Conservation (phyloP, 208 protist genomes). For the Kentomonas sorsogonicus region DNA sequence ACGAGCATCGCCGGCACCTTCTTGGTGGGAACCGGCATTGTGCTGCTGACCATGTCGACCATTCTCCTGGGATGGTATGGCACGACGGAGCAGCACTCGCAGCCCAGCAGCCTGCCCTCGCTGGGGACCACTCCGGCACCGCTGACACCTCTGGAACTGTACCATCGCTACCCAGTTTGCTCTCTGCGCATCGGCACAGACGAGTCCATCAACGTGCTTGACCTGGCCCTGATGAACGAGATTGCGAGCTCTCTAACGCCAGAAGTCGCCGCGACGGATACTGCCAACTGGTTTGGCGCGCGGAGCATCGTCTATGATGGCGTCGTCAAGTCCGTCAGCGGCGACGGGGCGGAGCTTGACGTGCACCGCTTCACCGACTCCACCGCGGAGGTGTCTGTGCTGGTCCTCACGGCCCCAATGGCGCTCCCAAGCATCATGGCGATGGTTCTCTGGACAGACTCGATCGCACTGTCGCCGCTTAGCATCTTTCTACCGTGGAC, state of each 20-base stretch:
- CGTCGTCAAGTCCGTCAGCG: constrained; percentile 15
- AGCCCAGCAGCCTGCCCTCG: constrained; percentile 30
- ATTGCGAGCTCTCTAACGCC: constrained; percentile 22
- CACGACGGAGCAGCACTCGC: constrained; percentile 28
- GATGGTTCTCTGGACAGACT: constrained; percentile 55
- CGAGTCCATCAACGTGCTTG: constrained; percentile 28
- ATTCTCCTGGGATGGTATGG: constrained; percentile 68
- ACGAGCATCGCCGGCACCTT: constrained; percentile 45
- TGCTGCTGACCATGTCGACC: constrained; percentile 40
- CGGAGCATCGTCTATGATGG: constrained; percentile 37
- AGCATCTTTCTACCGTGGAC: constrained; percentile 54
- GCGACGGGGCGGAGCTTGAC: constrained; percentile 26
- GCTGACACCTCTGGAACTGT: constrained; percentile 24
- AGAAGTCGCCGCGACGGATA: constrained; percentile 23
- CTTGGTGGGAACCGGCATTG: constrained; percentile 25
- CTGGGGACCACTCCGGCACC: neutral
- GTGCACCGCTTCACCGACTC: constrained; percentile 36
- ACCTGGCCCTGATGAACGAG: constrained; percentile 55
- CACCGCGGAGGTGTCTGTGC: constrained; percentile 26
- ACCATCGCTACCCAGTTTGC: constrained; percentile 72
- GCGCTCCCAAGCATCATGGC: constrained; percentile 43
- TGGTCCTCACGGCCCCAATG: constrained; percentile 47
- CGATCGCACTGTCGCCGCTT: constrained; percentile 54
- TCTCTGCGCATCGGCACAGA: constrained; percentile 28
- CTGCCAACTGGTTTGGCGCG: constrained; percentile 53